These are phyloP conservation scores for Backusella parvicylindrica DNA, from an alignment of 192 early-diverging fungal species.

Conservation along the genomic window DNA sequence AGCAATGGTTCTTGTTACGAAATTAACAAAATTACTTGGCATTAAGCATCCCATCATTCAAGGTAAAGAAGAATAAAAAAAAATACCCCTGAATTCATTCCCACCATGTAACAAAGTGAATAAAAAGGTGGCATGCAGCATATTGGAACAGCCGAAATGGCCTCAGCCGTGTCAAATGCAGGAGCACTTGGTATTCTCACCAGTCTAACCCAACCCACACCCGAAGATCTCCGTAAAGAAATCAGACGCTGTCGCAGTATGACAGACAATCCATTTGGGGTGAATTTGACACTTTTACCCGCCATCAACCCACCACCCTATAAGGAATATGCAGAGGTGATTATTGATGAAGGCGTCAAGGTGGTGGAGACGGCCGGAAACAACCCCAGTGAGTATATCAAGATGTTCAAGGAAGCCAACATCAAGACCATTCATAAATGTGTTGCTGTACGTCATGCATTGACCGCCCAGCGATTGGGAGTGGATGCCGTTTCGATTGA, in stretches of 20 bases:
- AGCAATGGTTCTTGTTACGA: slow-evolving; percentile 58
- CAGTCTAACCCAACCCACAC: slow-evolving; percentile 77
- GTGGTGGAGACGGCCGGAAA: slow-evolving; percentile 84
- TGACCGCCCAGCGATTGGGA: slow-evolving; percentile 58
- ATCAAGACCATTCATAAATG: slow-evolving; percentile 77
- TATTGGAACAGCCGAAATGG: slow-evolving; percentile 56
- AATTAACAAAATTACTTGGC: slow-evolving; percentile 61
- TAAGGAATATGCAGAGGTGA: slow-evolving; percentile 64
- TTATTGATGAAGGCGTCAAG: slow-evolving; percentile 73
- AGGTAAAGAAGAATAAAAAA: slow-evolving; percentile 35
- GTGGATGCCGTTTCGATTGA: slow-evolving; percentile 74
- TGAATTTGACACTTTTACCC: slow-evolving; percentile 78
- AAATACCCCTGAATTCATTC: neutral
- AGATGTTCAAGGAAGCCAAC: slow-evolving; percentile 65
- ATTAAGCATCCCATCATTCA: slow-evolving; percentile 73
- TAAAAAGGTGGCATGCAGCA: slow-evolving; percentile 60
- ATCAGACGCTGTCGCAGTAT: slow-evolving; percentile 68
- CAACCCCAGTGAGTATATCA: slow-evolving; percentile 72
- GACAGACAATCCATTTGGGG: slow-evolving; percentile 79
- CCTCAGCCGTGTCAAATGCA: slow-evolving; percentile 74
- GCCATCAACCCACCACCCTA: slow-evolving; percentile 78
- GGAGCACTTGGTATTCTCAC: slow-evolving; percentile 73
- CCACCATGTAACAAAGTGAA: neutral
- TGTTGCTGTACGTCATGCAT: slow-evolving; percentile 70
- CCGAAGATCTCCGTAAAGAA: slow-evolving; percentile 64